Percentiles rank a stretch among this genome's conserved stretches.
Conservation (phyloP, 2,329 filamentous ascomycete genomes). For the Macrophomina pseudophaseolina region DNA sequence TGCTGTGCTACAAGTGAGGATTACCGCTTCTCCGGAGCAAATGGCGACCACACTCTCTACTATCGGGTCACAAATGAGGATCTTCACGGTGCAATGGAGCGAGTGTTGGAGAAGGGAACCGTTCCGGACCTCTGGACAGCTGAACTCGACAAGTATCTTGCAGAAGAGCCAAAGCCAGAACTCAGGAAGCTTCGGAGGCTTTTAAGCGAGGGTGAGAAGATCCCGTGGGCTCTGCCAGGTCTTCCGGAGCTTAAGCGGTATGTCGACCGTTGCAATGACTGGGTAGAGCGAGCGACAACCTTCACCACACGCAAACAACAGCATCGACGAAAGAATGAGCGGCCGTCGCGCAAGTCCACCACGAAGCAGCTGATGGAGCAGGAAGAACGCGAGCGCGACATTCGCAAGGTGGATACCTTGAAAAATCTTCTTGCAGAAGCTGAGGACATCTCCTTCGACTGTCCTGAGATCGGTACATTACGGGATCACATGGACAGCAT, state of each 20-base stretch:
- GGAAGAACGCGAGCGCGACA: conserved; percentile 82
- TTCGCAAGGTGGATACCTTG: conserved; percentile 88
- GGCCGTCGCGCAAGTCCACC: conserved; percentile 76
- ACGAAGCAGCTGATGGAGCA: conserved; percentile 75
- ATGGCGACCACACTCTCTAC: conserved; percentile 70
- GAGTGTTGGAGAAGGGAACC: conserved; percentile 82
- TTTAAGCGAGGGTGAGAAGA: conserved; percentile 92
- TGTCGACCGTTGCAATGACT: conserved; percentile 95
- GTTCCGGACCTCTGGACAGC: conserved; percentile 88
- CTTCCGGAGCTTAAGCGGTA: conserved; percentile 83
- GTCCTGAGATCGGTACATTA: conserved; percentile 84
- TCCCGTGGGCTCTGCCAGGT: conserved; percentile 85
- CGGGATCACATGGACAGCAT: conserved; percentile 86
- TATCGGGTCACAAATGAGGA: conserved; percentile 78
- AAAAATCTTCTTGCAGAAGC: conserved; percentile 82
- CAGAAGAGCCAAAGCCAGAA: conserved; percentile 82
- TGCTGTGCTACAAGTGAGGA: conserved; percentile 75
- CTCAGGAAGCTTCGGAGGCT: conserved; percentile 84
- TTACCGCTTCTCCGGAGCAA: conserved; percentile 65
- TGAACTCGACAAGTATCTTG: conserved; percentile 83
- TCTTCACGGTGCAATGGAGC: conserved; percentile 70
- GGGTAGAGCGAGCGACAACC: conserved; percentile 95
- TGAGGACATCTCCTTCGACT: conserved; percentile 88
- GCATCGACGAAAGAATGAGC: conserved; percentile 93
- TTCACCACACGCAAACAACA: conserved; percentile 98